These are phyloP conservation scores for Copromyces sp. DNA, from an alignment of 495 filamentous ascomycete genomes.

Conservation along the genomic window DNA sequence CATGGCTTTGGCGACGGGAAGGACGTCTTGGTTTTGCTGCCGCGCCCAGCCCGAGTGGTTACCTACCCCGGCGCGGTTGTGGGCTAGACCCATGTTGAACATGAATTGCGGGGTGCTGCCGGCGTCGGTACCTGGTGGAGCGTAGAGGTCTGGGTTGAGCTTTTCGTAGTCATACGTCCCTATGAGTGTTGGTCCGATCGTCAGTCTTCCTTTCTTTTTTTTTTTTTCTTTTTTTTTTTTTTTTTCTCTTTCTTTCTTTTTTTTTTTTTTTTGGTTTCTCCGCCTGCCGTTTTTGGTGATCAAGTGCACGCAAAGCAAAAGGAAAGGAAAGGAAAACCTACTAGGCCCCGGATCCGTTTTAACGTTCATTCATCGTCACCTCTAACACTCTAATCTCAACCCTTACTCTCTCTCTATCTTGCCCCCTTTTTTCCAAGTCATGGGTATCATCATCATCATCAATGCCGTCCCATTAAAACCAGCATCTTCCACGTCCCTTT, in stretches of 20 bases:
- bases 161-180: slow-evolving; percentile 50
- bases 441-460: neutral
- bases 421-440: neutral
- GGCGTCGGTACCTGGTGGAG: slow-evolving; percentile 55
- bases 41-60: slow-evolving; percentile 56
- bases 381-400: too few relatives aligned
- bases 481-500: neutral
- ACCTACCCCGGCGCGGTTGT: slow-evolving; percentile 46
- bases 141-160: slow-evolving; percentile 55
- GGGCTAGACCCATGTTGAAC: slow-evolving; percentile 63
- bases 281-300: too few relatives aligned
- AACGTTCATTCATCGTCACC: too few relatives aligned
- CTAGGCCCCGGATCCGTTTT: too few relatives aligned
- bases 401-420: too few relatives aligned
- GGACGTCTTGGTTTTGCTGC: slow-evolving; percentile 52
- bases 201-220: neutral
- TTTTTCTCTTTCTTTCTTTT: too few relatives aligned
- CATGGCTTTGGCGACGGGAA: slow-evolving; percentile 57
- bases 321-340: too few relatives aligned
- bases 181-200: slow-evolving; percentile 6
- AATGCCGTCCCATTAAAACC: neutral
- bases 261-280: too few relatives aligned
- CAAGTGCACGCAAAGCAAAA: too few relatives aligned
- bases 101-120: slow-evolving; percentile 56
- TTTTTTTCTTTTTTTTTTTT: neutral